These are phyloP conservation scores for Sutorius australiensis DNA, from an alignment of 768 basidiomycete species.

Conservation along the genomic window DNA sequence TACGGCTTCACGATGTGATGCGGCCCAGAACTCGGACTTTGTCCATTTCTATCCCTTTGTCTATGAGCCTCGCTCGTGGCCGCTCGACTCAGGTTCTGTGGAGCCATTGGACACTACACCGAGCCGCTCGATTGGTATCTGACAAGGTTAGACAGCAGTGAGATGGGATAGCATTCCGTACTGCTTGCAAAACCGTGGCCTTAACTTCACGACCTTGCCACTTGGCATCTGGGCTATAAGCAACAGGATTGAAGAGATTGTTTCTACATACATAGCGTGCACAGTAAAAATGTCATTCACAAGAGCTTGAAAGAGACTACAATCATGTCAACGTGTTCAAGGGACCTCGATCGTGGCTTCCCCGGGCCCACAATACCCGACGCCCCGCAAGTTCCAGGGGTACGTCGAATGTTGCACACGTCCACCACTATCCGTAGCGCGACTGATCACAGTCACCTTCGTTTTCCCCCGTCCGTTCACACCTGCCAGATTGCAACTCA, in stretches of 20 bases:
- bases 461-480: conserved; percentile 10
- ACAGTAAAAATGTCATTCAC: background rate
- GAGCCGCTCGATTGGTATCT: too few species aligned
- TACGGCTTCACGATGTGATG: too few species aligned
- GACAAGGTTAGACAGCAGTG: background rate
- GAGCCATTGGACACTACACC: too few species aligned
- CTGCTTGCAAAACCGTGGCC: conserved; percentile 10
- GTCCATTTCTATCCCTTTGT: too few species aligned
- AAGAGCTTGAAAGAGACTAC: background rate
- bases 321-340: background rate
- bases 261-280: background rate
- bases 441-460: conserved; percentile 35
- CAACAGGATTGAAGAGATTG: background rate
- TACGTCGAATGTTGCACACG: conserved; percentile 46
- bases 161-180: conserved; percentile 25
- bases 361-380: conserved; percentile 40
- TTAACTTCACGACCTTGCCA: background rate
- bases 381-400: conserved; percentile 65
- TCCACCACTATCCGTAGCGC: conserved; percentile 50
- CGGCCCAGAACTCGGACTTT: too few species aligned
- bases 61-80: too few species aligned
- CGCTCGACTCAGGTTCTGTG: too few species aligned
- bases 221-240: background rate
- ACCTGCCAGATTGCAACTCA: background rate
- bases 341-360: conserved; percentile 8